Conservation (phyloP, 768 basidiomycete genomes). For the Lactarius evosmus region DNA sequence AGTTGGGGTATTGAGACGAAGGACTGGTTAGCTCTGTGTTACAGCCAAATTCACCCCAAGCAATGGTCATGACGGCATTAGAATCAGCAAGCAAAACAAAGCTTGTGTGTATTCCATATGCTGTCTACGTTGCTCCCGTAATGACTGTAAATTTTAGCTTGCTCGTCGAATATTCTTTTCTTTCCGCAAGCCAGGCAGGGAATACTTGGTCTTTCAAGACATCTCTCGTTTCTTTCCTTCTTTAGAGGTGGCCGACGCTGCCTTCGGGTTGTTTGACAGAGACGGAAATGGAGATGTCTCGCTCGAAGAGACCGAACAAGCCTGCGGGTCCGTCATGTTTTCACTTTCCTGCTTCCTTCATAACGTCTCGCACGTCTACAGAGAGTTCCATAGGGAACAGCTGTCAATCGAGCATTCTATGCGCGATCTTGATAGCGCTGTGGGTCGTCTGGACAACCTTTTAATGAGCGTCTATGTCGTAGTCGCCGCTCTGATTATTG, state of each 20-base stretch:
- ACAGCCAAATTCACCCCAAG: constrained; percentile 83
- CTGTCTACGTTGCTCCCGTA: constrained; percentile 8
- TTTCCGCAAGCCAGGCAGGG: constrained; percentile 59
- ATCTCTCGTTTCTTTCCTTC: constrained; percentile 68
- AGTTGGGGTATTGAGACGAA: not conserved
- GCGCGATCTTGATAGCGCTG: constrained; percentile 87
- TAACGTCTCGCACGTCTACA: constrained; percentile 29
- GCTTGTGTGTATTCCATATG: constrained; percentile 40
- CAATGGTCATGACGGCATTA: constrained; percentile 75
- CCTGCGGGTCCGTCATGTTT: constrained; percentile 49
- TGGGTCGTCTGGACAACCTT: constrained; percentile 81
- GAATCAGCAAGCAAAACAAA: constrained; percentile 78
- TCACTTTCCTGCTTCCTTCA: not conserved
- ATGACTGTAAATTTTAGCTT: constrained; percentile 44
- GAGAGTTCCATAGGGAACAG: constrained; percentile 83
- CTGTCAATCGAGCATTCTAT: constrained; percentile 81
- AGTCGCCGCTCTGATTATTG: constrained; percentile 71
- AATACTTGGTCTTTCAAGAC: constrained; percentile 61
- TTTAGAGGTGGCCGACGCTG: constrained; percentile 61
- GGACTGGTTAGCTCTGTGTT: constrained; percentile 54
- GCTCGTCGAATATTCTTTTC: constrained; percentile 86
- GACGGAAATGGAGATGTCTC: constrained; percentile 71
- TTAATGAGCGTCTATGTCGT: constrained; percentile 77
- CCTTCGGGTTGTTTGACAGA: constrained; percentile 66
- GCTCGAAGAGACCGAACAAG: constrained; percentile 72